phyloP scores from a whole-genome alignment of 2,329 filamentous ascomycete species.

The Paecilomyces sp. region DNA sequence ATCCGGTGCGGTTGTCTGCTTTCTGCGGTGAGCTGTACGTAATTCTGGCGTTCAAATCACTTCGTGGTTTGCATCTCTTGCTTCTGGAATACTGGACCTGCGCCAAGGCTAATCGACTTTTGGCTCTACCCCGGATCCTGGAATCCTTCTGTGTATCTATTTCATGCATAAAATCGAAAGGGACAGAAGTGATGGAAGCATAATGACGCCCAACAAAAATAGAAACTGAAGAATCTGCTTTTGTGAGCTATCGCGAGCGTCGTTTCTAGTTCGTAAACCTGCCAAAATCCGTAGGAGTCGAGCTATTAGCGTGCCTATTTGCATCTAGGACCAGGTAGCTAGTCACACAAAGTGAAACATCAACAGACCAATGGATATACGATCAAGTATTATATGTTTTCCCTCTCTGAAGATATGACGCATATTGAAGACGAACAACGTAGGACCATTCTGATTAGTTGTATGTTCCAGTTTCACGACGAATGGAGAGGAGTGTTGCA shows the following conservation, averaged over 20 bases:
- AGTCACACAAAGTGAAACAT: background rate
- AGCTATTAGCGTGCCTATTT: background rate
- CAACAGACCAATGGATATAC: background rate
- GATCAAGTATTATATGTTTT: too few relatives aligned
- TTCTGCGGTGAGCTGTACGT: too few relatives aligned
- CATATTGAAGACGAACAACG: background rate
- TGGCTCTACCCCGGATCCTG: background rate
- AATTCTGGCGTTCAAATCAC: background rate
- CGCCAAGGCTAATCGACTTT: background rate
- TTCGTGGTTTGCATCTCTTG: background rate
- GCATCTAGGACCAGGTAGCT: background rate
- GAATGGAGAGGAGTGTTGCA: background rate
- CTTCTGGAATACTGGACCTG: background rate
- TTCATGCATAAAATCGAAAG: background rate
- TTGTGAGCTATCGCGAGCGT: background rate
- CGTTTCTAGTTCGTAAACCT: background rate
- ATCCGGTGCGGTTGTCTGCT: too few relatives aligned
- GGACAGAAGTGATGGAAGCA: background rate
- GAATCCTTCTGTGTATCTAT: background rate
- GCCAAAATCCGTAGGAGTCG: background rate
- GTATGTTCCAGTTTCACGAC: background rate
- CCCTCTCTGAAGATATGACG: background rate
- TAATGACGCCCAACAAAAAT: background rate
- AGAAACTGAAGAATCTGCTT: background rate
- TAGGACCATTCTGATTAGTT: background rate